Conservation (phyloP, 1,139 yeast genomes). For the Sugiyamaella pinicola region DNA sequence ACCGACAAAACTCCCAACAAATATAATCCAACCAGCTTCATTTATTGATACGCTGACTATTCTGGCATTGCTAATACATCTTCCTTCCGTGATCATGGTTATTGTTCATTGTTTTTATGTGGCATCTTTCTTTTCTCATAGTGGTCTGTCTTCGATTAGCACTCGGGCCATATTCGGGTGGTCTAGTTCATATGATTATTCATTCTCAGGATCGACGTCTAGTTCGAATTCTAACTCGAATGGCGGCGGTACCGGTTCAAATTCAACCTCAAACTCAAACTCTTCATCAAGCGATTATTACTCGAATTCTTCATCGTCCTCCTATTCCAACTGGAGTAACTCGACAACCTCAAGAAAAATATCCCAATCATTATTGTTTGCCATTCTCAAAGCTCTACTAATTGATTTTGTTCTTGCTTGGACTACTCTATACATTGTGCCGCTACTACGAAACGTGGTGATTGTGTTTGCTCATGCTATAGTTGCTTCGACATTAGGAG, state of each 20-base stretch:
- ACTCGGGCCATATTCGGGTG: conserved; percentile 29
- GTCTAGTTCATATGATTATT: conserved; percentile 21
- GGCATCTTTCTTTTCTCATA: conserved; percentile 29
- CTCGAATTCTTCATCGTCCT: background rate
- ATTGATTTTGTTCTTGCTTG: conserved; percentile 33
- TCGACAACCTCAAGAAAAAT: conserved; percentile 4
- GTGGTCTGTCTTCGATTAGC: conserved; percentile 21
- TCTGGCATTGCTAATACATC: conserved; percentile 35
- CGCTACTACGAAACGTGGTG: conserved; percentile 33
- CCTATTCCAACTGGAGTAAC: conserved; percentile 5
- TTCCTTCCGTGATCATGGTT: conserved; percentile 38
- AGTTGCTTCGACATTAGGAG: conserved; percentile 42
- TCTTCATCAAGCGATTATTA: conserved; percentile 6
- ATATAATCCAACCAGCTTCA: conserved; percentile 36
- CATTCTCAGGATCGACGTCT: conserved; percentile 19
- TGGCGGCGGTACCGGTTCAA: background rate
- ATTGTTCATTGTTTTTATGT: conserved; percentile 37
- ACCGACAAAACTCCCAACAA: conserved; percentile 28
- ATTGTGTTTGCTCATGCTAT: conserved; percentile 42
- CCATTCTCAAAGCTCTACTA: conserved; percentile 26
- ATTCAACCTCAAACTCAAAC: background rate
- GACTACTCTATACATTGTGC: conserved; percentile 34
- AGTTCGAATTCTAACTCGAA: conserved; percentile 12
- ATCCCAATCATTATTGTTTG: conserved; percentile 15
- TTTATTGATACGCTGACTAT: conserved; percentile 41